phyloP scores from a whole-genome alignment of 371 early-diverging fungal genomes.

The Lichtheimia corymbifera region DNA sequence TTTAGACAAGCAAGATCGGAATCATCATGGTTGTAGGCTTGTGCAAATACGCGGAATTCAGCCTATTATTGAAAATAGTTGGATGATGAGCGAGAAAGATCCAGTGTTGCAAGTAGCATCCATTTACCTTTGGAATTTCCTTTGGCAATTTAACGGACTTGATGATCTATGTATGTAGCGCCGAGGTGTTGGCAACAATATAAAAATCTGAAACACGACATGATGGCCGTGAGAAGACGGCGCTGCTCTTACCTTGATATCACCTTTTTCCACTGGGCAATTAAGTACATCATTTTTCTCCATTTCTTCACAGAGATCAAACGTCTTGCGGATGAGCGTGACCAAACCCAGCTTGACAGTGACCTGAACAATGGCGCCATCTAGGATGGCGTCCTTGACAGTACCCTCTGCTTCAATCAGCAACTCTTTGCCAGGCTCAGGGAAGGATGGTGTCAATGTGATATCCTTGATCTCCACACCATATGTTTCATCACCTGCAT shows the following conservation, averaged over 20 bases:
- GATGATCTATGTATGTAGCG: conserved; percentile 13
- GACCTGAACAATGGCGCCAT: conserved; percentile 51
- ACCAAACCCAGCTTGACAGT: conserved; percentile 49
- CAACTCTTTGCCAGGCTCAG: conserved; percentile 59
- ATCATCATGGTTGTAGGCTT: conserved; percentile 11
- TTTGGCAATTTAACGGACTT: conserved; percentile 56
- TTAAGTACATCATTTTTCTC: conserved; percentile 38
- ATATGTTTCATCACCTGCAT: conserved; percentile 13
- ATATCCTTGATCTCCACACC: conserved; percentile 13
- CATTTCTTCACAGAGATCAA: conserved; percentile 57
- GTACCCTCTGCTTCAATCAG: conserved; percentile 52
- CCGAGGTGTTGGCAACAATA: not conserved
- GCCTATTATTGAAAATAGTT: conserved; percentile 3
- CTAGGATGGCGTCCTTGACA: conserved; percentile 35
- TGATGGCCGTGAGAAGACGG: not conserved
- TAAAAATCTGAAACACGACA: not conserved
- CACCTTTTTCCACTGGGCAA: conserved; percentile 11
- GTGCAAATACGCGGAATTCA: conserved; percentile 5
- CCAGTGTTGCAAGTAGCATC: too few relatives aligned
- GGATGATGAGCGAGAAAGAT: not conserved
- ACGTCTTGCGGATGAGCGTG: conserved; percentile 26
- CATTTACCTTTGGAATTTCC: conserved; percentile 40
- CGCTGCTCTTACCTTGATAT: conserved; percentile 6
- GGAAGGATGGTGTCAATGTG: conserved; percentile 22
- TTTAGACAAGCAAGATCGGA: conserved; percentile 11